These are phyloP conservation scores for Penicillium olsonii DNA, from an alignment of 2,329 filamentous ascomycete genomes.

Conservation along the genomic window DNA sequence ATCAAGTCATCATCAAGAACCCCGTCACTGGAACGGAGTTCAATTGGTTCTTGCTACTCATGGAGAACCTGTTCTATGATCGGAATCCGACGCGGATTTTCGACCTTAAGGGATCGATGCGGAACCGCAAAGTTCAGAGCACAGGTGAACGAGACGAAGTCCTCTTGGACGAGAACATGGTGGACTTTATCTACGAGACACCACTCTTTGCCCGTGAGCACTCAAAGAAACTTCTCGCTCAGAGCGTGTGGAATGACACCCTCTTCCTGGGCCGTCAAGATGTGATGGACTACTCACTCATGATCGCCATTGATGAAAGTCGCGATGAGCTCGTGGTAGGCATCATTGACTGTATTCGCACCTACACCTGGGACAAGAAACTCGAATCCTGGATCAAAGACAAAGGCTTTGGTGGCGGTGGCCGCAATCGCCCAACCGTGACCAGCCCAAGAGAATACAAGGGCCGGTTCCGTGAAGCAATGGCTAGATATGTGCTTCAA, in stretches of 20 bases:
- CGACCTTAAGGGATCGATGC: constrained; percentile 97
- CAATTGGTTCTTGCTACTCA: constrained; percentile 89
- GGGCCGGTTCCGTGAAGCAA: constrained; percentile 90
- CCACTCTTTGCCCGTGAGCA: constrained; percentile 94
- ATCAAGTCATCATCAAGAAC: constrained; percentile 96
- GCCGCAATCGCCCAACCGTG: constrained; percentile 84
- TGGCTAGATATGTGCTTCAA: constrained; percentile 75
- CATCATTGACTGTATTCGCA: constrained; percentile 97
- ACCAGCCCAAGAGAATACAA: constrained; percentile 98
- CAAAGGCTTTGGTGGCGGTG: constrained; percentile 77
- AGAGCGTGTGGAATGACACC: constrained; percentile 96
- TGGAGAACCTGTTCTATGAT: constrained; percentile 98
- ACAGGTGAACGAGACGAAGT: constrained; percentile 97
- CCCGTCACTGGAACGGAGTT: constrained; percentile 87
- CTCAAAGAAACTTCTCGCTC: constrained; percentile 87
- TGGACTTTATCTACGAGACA: constrained; percentile 97
- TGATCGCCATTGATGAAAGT: constrained; percentile 94
- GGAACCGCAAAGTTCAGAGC: constrained; percentile 93
- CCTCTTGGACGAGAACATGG: constrained; percentile 95
- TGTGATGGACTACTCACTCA: constrained; percentile 98
- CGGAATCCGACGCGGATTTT: constrained; percentile 86
- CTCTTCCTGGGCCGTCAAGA: constrained; percentile 92
- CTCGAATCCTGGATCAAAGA: constrained; percentile 99
- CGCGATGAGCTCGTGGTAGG: constrained; percentile 91
- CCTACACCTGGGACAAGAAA: constrained; percentile 99